Evolutionary conservation across 2,329 filamentous ascomycete species (phyloP), one percentile per base, ranked within the genome.

Genomic region (Aspergillaceae sp.): DNA sequence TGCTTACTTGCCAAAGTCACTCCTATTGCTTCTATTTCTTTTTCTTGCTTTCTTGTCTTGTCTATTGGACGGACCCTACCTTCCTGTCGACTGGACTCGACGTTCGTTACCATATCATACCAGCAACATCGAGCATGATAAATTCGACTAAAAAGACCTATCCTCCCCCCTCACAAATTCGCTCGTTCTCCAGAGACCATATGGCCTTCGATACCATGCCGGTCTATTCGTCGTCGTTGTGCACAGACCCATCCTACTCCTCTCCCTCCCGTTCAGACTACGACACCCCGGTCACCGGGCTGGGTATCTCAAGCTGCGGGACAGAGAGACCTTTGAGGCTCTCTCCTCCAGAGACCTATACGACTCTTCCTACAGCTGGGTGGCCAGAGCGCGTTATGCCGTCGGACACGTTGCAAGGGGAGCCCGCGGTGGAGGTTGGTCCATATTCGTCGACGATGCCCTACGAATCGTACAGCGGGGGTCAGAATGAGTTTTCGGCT

Each of bases 261-360:
- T 29, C 28, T 11, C 28, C 40, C 40, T 11, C 28, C 7, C 38
- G 38, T 7, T 29, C 11, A 11, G 5, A n/a, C 26, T 11, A 38
- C 3, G 26, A 38, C 6, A 11, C 36, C 27, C 36, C 26, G 5
- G 11, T 28, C 11, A 28, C 26, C 29, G 63, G 65, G 7, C 47
- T 68, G 28, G 66, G 65, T 2, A 64, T 68, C 27, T 56, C 60
- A 7, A 48, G 56, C 38, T 57, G 56, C 44, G 54, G 51, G 5
- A 50, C 57, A n/a, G 58, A 32, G 5, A 9, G 58, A n/a, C 42
- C 58, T n/a, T 30, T 56, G 29, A 50, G 51, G 11, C 46, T 52
- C 8, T 59, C 51, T 34, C 34, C 55, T 9, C 44, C 49, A 7
- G 27, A 54, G 27, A 33, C 55, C 19, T 57, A 58, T 29, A 46